Percentiles rank a stretch among this genome's conserved stretches.
Evolutionary conservation across 139 green algal species (phyloP).

Genomic region (Coelastrella sp.): DNA sequence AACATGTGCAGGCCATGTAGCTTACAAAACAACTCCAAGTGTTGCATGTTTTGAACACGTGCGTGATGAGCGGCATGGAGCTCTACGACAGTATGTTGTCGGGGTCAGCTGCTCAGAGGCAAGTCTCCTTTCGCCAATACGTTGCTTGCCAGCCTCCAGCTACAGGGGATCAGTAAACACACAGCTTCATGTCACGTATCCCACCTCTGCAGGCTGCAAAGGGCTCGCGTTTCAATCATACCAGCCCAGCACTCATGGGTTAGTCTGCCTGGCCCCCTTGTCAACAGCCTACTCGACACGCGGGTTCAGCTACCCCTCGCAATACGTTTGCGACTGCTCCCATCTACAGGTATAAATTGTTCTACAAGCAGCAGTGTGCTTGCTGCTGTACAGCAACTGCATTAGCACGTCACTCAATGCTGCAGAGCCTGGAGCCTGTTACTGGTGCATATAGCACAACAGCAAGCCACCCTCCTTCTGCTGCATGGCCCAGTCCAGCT

Average conservation of each 20-base stretch:
- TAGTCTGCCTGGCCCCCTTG: conserved; percentile 8
- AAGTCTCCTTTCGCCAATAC: neutral
- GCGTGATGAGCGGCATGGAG: neutral
- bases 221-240: conserved; percentile 2
- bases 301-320: neutral
- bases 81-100: conserved; percentile 3
- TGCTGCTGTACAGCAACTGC: neutral
- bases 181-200: neutral
- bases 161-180: too few relatives aligned
- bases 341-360: neutral
- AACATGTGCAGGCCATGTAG: too few relatives aligned
- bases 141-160: too few relatives aligned
- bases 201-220: neutral
- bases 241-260: conserved; percentile 37
- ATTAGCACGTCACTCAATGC: neutral
- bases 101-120: conserved; percentile 21
- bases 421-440: neutral
- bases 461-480: neutral
- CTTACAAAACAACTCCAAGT: too few relatives aligned
- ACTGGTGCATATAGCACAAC: neutral
- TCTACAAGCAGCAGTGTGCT: neutral
- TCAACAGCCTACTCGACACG: conserved; percentile 10
- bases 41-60: too few relatives aligned
- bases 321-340: neutral
- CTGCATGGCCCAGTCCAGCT: neutral